Base-by-base conservation (phyloP, 495 filamentous ascomycete species). In the Xylaria longipes region DNA sequence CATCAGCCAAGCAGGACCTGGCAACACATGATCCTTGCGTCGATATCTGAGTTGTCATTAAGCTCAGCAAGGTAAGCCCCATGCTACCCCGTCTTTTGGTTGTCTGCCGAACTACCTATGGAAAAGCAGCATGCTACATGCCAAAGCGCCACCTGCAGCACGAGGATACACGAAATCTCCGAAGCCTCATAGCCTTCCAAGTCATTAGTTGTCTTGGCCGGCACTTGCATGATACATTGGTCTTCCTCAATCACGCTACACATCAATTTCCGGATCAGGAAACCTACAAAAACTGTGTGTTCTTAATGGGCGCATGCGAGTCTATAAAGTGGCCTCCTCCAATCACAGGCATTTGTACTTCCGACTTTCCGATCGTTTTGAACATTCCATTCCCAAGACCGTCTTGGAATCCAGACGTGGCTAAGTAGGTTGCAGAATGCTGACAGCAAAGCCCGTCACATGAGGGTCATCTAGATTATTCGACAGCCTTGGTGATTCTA, bases 11-110 rank as follows among this genome's bases (percentile, higher is more conserved):
- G n/a, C n/a, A n/a, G n/a, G n/a, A n/a, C n/a, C n/a, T n/a, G n/a
- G n/a, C 60, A 43, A 63, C 60, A 63, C 33, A 54, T 67, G 65
- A 62, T 73, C 71, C 46, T 64, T 63, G 65, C 68, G 33, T 54
- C 43, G 63, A 31, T 56, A 71, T 72, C 65, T 63, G 37, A 70
- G 63, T 14, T 41, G 35, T 33, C 46, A 56, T 56, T 56, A 52
- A 52, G 52, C 45, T 56, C 27, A 56, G 12, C 52, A 56, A 56
- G 52, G 52, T 56, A 31, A 56, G 52, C 52, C 27, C 17, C 17
- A 14, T 60, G 17, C 15, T 60, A 60, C 57, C 57, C 4, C 14
- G 37, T 60, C 2, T 22, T 22, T 60, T 60, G 31, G 35, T 56
- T 22, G 6, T 43, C 41, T 33, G 65, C 65, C 65, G 48, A 41